phyloP scores from a whole-genome alignment of 164 flowering plant genomes.

The Sedum album region DNA sequence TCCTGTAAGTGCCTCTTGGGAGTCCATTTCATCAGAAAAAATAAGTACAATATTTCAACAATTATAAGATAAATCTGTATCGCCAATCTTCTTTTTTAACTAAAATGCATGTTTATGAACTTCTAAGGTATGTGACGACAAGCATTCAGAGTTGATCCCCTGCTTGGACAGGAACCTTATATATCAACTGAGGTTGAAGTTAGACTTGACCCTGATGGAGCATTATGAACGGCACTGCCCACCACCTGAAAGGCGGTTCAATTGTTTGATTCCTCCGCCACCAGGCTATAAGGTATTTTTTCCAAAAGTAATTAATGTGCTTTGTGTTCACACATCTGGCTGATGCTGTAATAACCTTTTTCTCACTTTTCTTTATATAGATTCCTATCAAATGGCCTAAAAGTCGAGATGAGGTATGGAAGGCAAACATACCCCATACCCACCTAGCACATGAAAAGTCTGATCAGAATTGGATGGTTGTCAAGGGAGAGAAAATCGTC shows the following conservation, averaged over 20 bases:
- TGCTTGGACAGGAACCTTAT: slow-evolving; percentile 4
- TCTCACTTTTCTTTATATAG: neutral
- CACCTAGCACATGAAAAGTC: too few relatives aligned
- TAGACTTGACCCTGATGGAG: slow-evolving; percentile 7
- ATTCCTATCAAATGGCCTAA: too few relatives aligned
- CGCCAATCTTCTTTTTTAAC: too few relatives aligned
- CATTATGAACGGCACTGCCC: slow-evolving; percentile 10
- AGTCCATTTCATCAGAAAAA: too few relatives aligned
- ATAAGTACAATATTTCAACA: too few relatives aligned
- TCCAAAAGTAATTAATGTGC: neutral
- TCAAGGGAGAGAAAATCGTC: slow-evolving; percentile 2
- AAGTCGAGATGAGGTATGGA: slow-evolving; percentile 8
- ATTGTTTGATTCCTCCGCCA: slow-evolving; percentile 9
- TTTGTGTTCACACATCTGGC: neutral
- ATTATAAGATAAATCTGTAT: too few relatives aligned
- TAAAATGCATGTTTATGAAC: too few relatives aligned
- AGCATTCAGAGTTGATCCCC: slow-evolving; percentile 7
- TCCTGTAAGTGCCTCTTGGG: slow-evolving; percentile 88
- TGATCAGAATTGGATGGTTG: too few relatives aligned
- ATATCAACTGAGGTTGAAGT: slow-evolving; percentile 6
- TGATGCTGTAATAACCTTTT: neutral
- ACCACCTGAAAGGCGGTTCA: slow-evolving; percentile 9
- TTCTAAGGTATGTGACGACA: too few relatives aligned
- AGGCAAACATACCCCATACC: slow-evolving; percentile 5
- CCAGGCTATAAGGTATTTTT: slow-evolving; percentile 1